Evolutionary conservation across 2,329 filamentous ascomycete genomes (phyloP), one percentile per base, ranked within the genome.

Genomic region (Dactylonectria macrodidyma): DNA sequence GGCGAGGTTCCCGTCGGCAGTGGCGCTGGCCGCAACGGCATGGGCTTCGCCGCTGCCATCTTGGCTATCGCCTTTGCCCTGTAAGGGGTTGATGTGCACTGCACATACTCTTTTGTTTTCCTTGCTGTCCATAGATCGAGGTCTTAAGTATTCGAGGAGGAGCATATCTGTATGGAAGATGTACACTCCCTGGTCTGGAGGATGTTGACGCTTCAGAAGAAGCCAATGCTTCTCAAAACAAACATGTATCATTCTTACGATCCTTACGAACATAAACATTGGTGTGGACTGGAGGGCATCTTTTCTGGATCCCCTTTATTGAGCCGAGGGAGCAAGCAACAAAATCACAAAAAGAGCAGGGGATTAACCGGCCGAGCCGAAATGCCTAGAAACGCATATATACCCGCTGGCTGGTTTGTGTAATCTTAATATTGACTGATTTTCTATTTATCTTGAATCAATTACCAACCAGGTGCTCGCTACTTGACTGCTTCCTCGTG

Each of bases 181-280:
- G 75, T 73, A 71, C 69, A 74, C 65, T 65, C 65, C 63, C 54
- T 70, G 67, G 48, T 60, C 66, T 55, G 50, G 67, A 73, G 71
- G 48, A 24, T 41, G 72, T 61, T 65, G 41, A 50, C 50, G 65
- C 68, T 73, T 69, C 65, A 63, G 36, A 22, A 5, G 57, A 59
- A 64, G 71, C 58, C 54, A 30, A 51, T 58, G 66, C 64, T 59
- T 67, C 61, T 54, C 67, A 66, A 62, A 68, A 64, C 63, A 70
- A 68, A 76, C 68, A 76, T 73, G 76, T 86, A 81, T 79, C 79
- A 83, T 88, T 87, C 85, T 86, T 84, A 88, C 86, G 86, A 87
- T 88, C 86, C 84, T 88, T 87, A 86, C 82, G 84, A 86, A 81
- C 78, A 78, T 72, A 76, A 75, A 73, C 71, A 76, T 77, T 78